Evolutionary conservation across 2,329 filamentous ascomycete species (phyloP).

Genomic region (Scopulariopsis brevicaulis): DNA sequence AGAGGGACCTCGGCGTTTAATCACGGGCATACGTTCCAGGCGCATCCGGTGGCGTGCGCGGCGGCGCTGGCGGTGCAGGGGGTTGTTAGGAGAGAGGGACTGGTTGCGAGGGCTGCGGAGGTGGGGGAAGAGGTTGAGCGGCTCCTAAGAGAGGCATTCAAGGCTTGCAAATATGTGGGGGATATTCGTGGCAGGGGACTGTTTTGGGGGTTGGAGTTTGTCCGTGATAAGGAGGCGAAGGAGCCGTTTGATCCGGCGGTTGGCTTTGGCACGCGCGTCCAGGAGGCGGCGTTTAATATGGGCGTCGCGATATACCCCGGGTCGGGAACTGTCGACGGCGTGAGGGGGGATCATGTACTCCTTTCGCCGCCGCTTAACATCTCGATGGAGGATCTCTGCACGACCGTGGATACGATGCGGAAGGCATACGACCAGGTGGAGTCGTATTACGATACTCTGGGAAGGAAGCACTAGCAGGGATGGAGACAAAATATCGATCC

Average conservation of each 20-base stretch:
- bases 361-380: too few relatives aligned
- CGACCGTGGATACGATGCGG: too few relatives aligned
- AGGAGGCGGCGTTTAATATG: too few relatives aligned
- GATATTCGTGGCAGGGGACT: slow-evolving; percentile 48
- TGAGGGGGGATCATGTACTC: too few relatives aligned
- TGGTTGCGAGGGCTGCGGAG: slow-evolving; percentile 44
- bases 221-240: slow-evolving; percentile 22
- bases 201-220: slow-evolving; percentile 36
- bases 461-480: too few relatives aligned
- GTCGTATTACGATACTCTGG: too few relatives aligned
- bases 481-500: too few relatives aligned
- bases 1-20: slow-evolving; percentile 22
- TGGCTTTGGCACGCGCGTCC: too few relatives aligned
- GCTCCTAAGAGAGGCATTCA: slow-evolving; percentile 29
- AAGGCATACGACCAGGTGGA: too few relatives aligned
- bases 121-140: slow-evolving; percentile 39
- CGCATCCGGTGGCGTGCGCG: slow-evolving; percentile 45
- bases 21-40: slow-evolving; percentile 53
- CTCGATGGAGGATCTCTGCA: too few relatives aligned
- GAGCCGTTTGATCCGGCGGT: slow-evolving; percentile 16
- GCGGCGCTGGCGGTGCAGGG: slow-evolving; percentile 51
- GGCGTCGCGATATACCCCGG: too few relatives aligned
- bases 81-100: slow-evolving; percentile 42
- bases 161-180: slow-evolving; percentile 37
- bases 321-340: too few relatives aligned